Base-by-base conservation (phyloP, 2,329 filamentous ascomycete species). In the Apiospora rasikravindrae region DNA sequence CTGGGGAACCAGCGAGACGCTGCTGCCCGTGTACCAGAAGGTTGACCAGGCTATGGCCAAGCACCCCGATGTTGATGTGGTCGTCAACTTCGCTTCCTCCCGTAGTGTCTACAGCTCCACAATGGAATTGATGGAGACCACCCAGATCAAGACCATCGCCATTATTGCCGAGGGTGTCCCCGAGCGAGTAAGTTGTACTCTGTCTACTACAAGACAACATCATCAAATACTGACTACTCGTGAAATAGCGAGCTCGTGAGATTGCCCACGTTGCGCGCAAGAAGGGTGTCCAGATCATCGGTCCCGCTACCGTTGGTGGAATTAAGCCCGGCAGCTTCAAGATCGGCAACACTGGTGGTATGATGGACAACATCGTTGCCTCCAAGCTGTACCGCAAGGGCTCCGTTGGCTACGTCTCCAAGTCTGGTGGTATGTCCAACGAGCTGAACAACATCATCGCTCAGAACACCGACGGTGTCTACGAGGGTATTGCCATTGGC, bases 291-390 rank as follows among this genome's bases (percentile, higher is more conserved):
- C 98, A 95, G 85, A 99, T 99, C 84, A 98, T 99, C 82, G 96
- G 96, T 77, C 96, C 96, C 76, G 96, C 96, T 80, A 99, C 96
- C 71, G 96, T 99, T 75, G 96, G 96, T 91, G 96, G 96, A 81
- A 98, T 99, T 88, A 99, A 98, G 91, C 96, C 96, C 75, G 96
- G 96, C 84, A 94, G 94, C 84, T 99, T 96, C 93, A 99, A 98
- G 91, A 99, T 99, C 77, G 96, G 96, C 84, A 99, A 99, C 91
- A 99, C 96, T 80, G 96, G 96, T 90, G 96, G 96, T 86, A 99
- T 99, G 96, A 99, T 99, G 96, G 96, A 99, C 91, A 99, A 99
- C 91, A 99, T 99, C 81, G 96, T 99, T 76, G 95, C 96, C 79
- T 98, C 96, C 84, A 99, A 99, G 92, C 94, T 99, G 74, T 99